A percentile compares a stretch with the other conserved stretches of the same genome.
phyloP scores from a whole-genome alignment of 2,329 filamentous ascomycete species.

The Alternaria sp. region DNA sequence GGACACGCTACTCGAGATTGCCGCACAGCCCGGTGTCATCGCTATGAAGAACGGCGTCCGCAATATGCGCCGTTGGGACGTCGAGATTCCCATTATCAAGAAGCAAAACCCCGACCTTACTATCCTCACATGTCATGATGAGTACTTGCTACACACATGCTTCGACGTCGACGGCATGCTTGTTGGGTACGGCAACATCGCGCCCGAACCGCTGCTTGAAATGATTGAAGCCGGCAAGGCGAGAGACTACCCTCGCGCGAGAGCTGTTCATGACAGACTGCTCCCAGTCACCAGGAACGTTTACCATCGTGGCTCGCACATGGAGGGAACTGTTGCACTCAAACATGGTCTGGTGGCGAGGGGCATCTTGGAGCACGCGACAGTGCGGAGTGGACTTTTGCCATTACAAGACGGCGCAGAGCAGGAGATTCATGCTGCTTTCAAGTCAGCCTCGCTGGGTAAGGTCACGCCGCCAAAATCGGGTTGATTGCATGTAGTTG shows the following conservation, averaged over 20 bases:
- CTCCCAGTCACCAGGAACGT: constrained; percentile 61
- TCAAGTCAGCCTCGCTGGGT: constrained; percentile 42
- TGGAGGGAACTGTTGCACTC: constrained; percentile 60
- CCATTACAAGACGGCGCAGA: constrained; percentile 54
- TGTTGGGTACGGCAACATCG: constrained; percentile 62
- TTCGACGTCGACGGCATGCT: constrained; percentile 63
- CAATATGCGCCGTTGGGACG: constrained; percentile 65
- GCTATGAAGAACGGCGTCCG: constrained; percentile 65
- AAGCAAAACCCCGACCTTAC: constrained; percentile 57
- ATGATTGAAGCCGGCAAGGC: constrained; percentile 60
- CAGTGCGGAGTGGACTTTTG: constrained; percentile 58
- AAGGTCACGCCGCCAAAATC: constrained; percentile 39
- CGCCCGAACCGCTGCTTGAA: constrained; percentile 58
- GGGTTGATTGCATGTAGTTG: constrained; percentile 3
- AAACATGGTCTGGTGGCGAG: constrained; percentile 61
- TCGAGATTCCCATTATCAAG: constrained; percentile 61
- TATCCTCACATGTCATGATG: constrained; percentile 60
- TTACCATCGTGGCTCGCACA: constrained; percentile 62
- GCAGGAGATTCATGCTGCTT: constrained; percentile 53
- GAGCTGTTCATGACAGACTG: constrained; percentile 59
- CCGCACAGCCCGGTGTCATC: constrained; percentile 60
- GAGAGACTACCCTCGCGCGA: constrained; percentile 57
- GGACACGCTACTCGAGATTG: constrained; percentile 61
- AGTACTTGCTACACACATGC: constrained; percentile 60
- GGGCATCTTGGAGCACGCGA: constrained; percentile 59